A percentile compares a stretch with the other conserved stretches of the same genome.
phyloP scores from a whole-genome alignment of 345 rosid genomes.

The Eucalyptus regnans region DNA sequence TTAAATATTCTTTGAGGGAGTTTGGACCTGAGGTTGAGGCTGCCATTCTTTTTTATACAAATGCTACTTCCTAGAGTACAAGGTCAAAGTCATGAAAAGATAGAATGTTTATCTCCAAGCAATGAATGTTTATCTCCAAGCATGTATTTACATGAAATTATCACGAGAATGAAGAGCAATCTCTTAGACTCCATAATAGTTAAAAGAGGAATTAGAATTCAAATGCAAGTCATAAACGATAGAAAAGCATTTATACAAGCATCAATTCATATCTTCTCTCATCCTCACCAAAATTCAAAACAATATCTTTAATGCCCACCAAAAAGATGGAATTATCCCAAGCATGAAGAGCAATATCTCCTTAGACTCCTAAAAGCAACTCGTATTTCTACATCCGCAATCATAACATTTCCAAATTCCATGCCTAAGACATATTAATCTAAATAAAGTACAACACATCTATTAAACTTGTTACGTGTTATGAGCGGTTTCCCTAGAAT shows the following conservation, averaged over 20 bases:
- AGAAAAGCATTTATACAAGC: background rate
- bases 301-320: background rate
- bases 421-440: background rate
- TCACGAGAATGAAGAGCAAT: background rate
- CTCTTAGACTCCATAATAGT: background rate
- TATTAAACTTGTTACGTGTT: background rate
- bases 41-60: conserved; percentile 7
- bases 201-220: background rate
- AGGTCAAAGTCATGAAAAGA: background rate
- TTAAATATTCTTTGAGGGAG: conserved; percentile 71
- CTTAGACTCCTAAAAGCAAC: background rate
- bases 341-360: background rate
- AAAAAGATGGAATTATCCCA: background rate
- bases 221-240: background rate
- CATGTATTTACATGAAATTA: background rate
- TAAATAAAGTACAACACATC: background rate
- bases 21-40: conserved; percentile 17
- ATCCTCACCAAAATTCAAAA: background rate
- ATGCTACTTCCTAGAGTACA: background rate
- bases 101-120: background rate
- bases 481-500: background rate
- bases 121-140: background rate
- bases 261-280: background rate
- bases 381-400: background rate
- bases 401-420: background rate